Evolutionary conservation across 352 stramenopile genomes (phyloP).

Genomic region (Pythium periplocum): DNA sequence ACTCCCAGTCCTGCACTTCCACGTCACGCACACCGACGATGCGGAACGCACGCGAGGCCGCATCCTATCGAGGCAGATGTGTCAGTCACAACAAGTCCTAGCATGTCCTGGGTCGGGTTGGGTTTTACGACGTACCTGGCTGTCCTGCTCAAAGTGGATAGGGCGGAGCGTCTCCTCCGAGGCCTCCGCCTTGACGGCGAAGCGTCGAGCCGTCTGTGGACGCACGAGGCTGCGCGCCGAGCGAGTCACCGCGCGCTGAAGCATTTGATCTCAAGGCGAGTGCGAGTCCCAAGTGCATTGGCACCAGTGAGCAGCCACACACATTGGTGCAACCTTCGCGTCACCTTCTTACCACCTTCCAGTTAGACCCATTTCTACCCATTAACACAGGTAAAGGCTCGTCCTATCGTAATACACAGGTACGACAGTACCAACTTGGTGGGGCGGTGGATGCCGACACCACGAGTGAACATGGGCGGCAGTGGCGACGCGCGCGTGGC

Average conservation of each 20-base stretch:
- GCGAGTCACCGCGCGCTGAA: conserved; percentile 19
- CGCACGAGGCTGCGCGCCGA: conserved; percentile 7
- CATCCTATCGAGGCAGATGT: conserved; percentile 19
- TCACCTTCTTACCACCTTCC: conserved; percentile 6
- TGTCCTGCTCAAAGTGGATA: conserved; percentile 72
- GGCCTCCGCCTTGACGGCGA: conserved; percentile 16
- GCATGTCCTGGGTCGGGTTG: too few species aligned
- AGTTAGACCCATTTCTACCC: too few species aligned
- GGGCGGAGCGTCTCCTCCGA: conserved; percentile 28
- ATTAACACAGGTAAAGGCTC: too few species aligned
- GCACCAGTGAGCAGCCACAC: conserved; percentile 5
- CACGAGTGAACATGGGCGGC: conserved; percentile 1
- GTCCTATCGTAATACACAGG: not conserved
- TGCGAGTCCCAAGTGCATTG: not conserved
- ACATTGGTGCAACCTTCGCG: conserved; percentile 11
- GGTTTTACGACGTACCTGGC: conserved; percentile 31
- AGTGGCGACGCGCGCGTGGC: conserved; percentile 7
- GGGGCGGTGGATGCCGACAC: not conserved
- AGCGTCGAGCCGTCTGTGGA: conserved; percentile 9
- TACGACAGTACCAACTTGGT: not conserved
- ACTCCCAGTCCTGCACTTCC: conserved; percentile 73
- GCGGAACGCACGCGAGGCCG: conserved; percentile 45
- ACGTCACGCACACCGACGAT: conserved; percentile 79
- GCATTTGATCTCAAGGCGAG: conserved; percentile 3
- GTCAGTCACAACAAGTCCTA: too few species aligned